These are phyloP conservation scores for Suillus plorans DNA, from an alignment of 768 basidiomycete genomes.

Conservation along the genomic window DNA sequence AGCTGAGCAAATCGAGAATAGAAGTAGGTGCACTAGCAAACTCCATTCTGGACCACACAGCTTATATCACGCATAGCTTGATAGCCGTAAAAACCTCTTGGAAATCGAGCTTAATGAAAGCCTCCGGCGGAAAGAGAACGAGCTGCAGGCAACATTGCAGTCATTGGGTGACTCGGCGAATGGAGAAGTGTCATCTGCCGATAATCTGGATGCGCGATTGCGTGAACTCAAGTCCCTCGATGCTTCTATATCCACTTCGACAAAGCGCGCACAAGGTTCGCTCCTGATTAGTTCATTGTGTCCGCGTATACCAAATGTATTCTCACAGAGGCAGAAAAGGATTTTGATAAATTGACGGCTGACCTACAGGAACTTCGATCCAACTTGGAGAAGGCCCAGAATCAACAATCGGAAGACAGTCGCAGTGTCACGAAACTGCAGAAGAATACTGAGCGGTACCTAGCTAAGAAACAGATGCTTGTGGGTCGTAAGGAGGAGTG, in stretches of 20 bases:
- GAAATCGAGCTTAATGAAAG: conserved; percentile 95
- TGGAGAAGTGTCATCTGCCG: conserved; percentile 55
- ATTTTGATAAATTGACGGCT: conserved; percentile 57
- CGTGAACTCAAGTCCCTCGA: conserved; percentile 72
- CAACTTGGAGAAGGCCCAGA: conserved; percentile 72
- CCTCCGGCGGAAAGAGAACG: conserved; percentile 75
- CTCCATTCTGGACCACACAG: not conserved
- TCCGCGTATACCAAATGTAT: not conserved
- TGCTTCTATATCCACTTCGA: conserved; percentile 61
- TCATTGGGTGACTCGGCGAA: conserved; percentile 60
- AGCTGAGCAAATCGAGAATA: conserved; percentile 64
- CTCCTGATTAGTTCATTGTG: no score
- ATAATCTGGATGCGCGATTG: conserved; percentile 65
- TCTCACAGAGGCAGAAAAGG: conserved; percentile 64
- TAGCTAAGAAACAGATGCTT: conserved; percentile 89
- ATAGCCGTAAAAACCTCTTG: conserved; percentile 72
- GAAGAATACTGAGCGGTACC: conserved; percentile 93
- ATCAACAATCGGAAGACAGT: conserved; percentile 83
- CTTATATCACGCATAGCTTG: conserved; percentile 36
- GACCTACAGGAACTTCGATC: conserved; percentile 67
- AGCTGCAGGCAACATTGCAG: conserved; percentile 75
- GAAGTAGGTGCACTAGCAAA: conserved; percentile 51
- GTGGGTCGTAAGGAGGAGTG: conserved; percentile 87
- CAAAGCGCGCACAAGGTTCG: conserved; percentile 62
- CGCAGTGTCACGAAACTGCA: conserved; percentile 88